Base-by-base conservation (phyloP, 2,329 filamentous ascomycete genomes). In the Colletotrichum sp. region DNA sequence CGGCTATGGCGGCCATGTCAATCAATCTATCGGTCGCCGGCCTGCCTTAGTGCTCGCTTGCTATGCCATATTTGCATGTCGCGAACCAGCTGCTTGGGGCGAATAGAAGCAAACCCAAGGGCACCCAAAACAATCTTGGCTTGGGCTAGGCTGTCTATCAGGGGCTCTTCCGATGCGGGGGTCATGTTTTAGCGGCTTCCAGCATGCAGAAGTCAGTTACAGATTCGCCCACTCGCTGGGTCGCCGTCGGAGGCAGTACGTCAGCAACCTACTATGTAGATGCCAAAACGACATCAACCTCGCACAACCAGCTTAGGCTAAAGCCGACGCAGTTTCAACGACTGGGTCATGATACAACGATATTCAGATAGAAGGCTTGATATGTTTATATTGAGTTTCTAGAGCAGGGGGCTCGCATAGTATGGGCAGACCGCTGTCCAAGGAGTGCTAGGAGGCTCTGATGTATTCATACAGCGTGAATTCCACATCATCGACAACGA, bases 161-260 rank as follows among this genome's bases (percentile, higher is more conserved):
- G 39, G 73, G 69, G 69, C 24, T 49, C 52, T 10, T 24, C 32
- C 34, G 71, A 64, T 76, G 69, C 69, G 73, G 73, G 73, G 73
- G 36, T 59, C 49, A 72, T 68, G 69, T 76, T 76, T 76, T 76
- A 76, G 69, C 60, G 62, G 69, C 72, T 72, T 64, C 26, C 55
- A 30, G 39, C 55, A 32, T 64, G 69, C 73, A 63, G 52, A 44
- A 57, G 69, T 49, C 62, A 16, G 73, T 72, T 72, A 68, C 69
- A 76, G 69, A 72, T 68, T 57, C 32, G 63, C 34, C 30, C 55
- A 57, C 59, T 62, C 39, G 39, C 62, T 44, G 57, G 69, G 30
- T 9, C 26, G 21, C 28, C 44, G 49, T 73, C 63, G 57, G 24
- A 36, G 57, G 28, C 21, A 57, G 69, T 62, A 68, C 57, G 70